These are phyloP conservation scores for Pichia insulana DNA, from an alignment of 805 yeast species.

Conservation along the genomic window DNA sequence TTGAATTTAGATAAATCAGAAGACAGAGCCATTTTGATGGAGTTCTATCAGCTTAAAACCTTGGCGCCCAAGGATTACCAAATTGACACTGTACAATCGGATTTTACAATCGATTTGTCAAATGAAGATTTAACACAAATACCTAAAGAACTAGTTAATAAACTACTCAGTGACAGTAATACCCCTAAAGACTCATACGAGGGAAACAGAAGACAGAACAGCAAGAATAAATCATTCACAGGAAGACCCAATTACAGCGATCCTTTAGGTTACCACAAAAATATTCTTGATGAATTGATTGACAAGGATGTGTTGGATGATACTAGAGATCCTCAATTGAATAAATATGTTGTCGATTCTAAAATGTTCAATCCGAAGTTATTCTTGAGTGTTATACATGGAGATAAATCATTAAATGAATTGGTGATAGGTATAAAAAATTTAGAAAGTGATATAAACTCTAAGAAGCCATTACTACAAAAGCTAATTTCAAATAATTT, in stretches of 20 bases:
- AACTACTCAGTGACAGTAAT: constrained; percentile 18
- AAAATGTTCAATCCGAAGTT: constrained; percentile 50
- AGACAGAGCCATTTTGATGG: constrained; percentile 16
- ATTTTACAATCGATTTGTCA: constrained; percentile 13
- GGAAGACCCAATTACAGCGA: constrained; percentile 27
- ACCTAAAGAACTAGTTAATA: constrained; percentile 20
- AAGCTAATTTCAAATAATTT: constrained; percentile 50
- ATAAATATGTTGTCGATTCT: constrained; percentile 43
- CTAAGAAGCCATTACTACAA: constrained; percentile 42
- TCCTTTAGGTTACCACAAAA: constrained; percentile 47
- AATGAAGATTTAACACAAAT: constrained; percentile 12
- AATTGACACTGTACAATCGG: constrained; percentile 17
- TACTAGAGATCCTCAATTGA: constrained; percentile 29
- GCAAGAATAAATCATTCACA: constrained; percentile 2
- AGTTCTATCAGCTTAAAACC: constrained; percentile 37
- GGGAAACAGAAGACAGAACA: not conserved
- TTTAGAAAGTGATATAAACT: constrained; percentile 40
- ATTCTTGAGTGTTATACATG: constrained; percentile 48
- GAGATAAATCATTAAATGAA: constrained; percentile 43
- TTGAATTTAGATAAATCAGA: constrained; percentile 5
- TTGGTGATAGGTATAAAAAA: constrained; percentile 38
- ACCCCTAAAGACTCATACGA: not conserved
- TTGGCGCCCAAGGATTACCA: constrained; percentile 30
- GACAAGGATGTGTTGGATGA: constrained; percentile 33
- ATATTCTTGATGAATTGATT: constrained; percentile 34